Conservation (phyloP, 768 basidiomycete genomes). For the Boletus coccyginus region DNA sequence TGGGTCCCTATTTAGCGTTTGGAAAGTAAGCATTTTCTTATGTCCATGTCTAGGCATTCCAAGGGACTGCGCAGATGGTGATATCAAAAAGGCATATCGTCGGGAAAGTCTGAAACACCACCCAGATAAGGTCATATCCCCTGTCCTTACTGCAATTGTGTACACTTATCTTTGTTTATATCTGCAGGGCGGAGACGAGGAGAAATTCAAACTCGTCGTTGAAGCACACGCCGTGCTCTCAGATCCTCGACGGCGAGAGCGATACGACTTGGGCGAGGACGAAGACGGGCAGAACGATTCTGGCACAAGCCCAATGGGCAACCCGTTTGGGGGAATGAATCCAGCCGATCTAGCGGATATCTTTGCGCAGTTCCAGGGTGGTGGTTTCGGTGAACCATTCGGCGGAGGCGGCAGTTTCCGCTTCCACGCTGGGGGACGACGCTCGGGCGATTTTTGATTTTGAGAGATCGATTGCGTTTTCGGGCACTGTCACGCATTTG, state of each 20-base stretch:
- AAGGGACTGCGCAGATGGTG: slow-evolving; percentile 59
- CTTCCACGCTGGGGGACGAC: slow-evolving; percentile 20
- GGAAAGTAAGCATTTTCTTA: neutral
- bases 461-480: slow-evolving; percentile 5
- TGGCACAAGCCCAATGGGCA: slow-evolving; percentile 40
- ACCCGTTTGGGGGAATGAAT: slow-evolving; percentile 38
- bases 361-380: slow-evolving; percentile 62
- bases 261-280: slow-evolving; percentile 82
- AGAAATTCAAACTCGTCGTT: slow-evolving; percentile 88
- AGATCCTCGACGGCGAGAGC: slow-evolving; percentile 65
- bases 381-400: slow-evolving; percentile 25
- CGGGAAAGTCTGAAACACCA: slow-evolving; percentile 83
- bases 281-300: slow-evolving; percentile 61
- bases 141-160: neutral
- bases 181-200: slow-evolving; percentile 84
- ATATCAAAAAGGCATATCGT: slow-evolving; percentile 91
- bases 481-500: neutral
- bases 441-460: slow-evolving; percentile 16
- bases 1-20: slow-evolving; percentile 2
- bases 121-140: slow-evolving; percentile 67
- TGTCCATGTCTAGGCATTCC: slow-evolving; percentile 29
- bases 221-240: slow-evolving; percentile 84
- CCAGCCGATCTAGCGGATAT: slow-evolving; percentile 59
- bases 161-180: slow-evolving; percentile 2
- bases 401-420: slow-evolving; percentile 33